Base-by-base conservation (phyloP, 805 yeast species). In the Sugiyamaella lignohabitans region DNA sequence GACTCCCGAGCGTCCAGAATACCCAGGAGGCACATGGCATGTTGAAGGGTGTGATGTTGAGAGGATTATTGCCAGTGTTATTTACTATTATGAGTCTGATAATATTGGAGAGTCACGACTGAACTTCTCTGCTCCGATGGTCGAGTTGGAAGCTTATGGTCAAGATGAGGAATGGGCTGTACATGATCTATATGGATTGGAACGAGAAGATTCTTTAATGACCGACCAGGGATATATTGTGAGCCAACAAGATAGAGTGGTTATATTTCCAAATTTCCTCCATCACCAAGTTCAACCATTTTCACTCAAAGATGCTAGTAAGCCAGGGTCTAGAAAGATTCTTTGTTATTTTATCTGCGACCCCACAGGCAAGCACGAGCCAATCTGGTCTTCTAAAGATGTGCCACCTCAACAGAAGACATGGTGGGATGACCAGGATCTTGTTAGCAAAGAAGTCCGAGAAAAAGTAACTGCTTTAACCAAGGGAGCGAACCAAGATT, bases 21-120 rank as follows among this genome's bases (percentile, higher is more conserved):
- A 70, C 44, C 45, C 53, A 2, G 74, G 74, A 2, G 73, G 74
- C 1, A 51, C 68, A 2, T 70, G 74, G 74, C 74, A 70, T 46
- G 63, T 70, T 1, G 73, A 70, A 53, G 75, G 74, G 1, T 59
- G 69, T 5, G 60, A 62, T 20, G 66, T 66, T 49, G 75, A 70
- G 51, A 66, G 67, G 47, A 70, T 70, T 38, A 66, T 70, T 4
- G 73, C 73, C 2, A 68, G 73, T 1, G 58, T 64, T 3, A 53
- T 70, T 29, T 70, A 68, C 53, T 70, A 70, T 51, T 69, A 68
- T 46, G 73, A 70, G 42, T 46, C 56, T 20, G 68, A 66, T n/a
- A 70, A 70, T 51, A 67, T 70, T 38, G 51, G 63, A 1, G 68
- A 63, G 29, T 65, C 71, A 2, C 54, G 47, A 16, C 49, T 70